phyloP scores from a whole-genome alignment of 306 rosid genomes.

The Trifolium fragiferum region DNA sequence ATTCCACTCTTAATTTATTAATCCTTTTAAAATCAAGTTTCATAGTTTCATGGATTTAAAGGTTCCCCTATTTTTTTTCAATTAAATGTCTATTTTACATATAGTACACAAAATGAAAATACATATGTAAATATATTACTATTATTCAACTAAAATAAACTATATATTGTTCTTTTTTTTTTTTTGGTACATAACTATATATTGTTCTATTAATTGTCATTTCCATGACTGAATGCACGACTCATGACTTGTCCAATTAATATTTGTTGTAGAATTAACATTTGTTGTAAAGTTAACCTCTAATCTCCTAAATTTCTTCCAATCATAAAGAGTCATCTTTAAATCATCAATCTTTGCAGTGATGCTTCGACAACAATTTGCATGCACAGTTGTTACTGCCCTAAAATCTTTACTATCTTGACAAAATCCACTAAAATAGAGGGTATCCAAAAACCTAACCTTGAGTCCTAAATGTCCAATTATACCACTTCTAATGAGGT shows the following conservation, averaged over 20 bases:
- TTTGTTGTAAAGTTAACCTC: conserved; percentile 10
- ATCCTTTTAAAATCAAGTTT: not conserved
- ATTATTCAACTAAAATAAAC: not conserved
- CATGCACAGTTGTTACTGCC: conserved; percentile 69
- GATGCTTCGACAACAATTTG: conserved; percentile 81
- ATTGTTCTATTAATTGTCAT: not conserved
- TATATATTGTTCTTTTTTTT: no score
- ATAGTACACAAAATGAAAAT: no score
- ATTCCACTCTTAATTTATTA: not conserved
- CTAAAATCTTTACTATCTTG: conserved; percentile 65
- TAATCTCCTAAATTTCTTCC: conserved; percentile 62
- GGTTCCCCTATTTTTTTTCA: not conserved
- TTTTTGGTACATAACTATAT: no score
- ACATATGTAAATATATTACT: not conserved
- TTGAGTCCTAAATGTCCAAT: conserved; percentile 50
- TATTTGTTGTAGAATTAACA: conserved; percentile 12
- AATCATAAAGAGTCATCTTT: conserved; percentile 51
- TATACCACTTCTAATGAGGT: conserved; percentile 48
- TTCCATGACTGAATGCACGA: conserved; percentile 67
- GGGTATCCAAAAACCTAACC: conserved; percentile 72
- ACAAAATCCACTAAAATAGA: conserved; percentile 86
- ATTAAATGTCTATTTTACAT: no score
- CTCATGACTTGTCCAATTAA: conserved; percentile 53
- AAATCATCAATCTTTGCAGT: conserved; percentile 65
- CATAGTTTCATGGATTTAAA: not conserved